These are phyloP conservation scores for Fistulifera pelliculosa DNA, from an alignment of 108 stramenopile genomes.

Conservation along the genomic window DNA sequence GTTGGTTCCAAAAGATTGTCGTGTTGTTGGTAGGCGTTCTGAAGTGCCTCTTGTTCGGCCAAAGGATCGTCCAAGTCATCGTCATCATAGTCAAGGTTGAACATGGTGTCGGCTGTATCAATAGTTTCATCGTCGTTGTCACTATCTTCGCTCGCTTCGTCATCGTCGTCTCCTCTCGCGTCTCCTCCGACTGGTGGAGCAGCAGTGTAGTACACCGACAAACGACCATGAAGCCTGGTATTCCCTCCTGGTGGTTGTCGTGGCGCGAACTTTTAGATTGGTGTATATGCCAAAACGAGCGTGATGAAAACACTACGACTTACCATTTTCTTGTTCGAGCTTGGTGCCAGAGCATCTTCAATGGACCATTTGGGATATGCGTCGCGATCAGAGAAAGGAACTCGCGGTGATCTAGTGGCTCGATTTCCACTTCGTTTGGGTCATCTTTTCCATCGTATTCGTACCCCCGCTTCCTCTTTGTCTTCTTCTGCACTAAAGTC, in stretches of 20 bases:
- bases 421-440: slow-evolving; percentile 26
- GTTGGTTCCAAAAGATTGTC: neutral
- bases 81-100: slow-evolving; percentile 30
- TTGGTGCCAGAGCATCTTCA: slow-evolving; percentile 44
- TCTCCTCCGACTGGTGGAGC: slow-evolving; percentile 7
- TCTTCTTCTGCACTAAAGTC: slow-evolving; percentile 26
- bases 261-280: no score
- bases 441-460: slow-evolving; percentile 9
- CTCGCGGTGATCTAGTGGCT: slow-evolving; percentile 48
- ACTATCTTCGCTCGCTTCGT: slow-evolving; percentile 21
- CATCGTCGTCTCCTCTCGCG: slow-evolving; percentile 18
- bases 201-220: slow-evolving; percentile 8
- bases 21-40: neutral
- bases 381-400: slow-evolving; percentile 70
- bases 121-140: slow-evolving; percentile 25
- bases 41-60: neutral
- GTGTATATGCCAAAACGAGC: neutral
- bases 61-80: slow-evolving; percentile 18
- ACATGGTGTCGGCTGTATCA: slow-evolving; percentile 22
- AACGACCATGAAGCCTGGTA: slow-evolving; percentile 6
- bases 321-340: slow-evolving; percentile 2
- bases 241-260: slow-evolving; percentile 1
- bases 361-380: slow-evolving; percentile 62
- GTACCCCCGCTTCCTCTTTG: slow-evolving; percentile 6
- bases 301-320: neutral